Conservation (phyloP, 108 stramenopile species). For the Aurantiochytrium sp. region DNA sequence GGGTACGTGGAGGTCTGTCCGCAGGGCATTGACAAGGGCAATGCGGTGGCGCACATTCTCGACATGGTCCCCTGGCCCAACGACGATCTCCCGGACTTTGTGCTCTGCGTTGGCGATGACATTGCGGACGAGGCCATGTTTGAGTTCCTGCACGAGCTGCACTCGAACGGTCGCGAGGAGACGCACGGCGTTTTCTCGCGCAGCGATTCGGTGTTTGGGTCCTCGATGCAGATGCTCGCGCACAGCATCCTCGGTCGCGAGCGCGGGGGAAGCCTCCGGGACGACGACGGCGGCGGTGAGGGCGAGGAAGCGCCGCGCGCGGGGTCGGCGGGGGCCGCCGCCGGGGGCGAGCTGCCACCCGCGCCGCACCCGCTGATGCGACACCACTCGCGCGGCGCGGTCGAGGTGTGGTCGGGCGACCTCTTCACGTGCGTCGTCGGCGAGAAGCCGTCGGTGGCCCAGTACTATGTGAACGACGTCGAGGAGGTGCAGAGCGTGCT, state of each 20-base stretch:
- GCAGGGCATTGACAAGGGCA: constrained; percentile 62
- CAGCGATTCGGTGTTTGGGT: neutral
- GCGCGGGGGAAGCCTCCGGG: constrained; percentile 17
- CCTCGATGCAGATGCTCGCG: constrained; percentile 33
- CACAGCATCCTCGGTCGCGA: neutral
- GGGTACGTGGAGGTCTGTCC: constrained; percentile 68
- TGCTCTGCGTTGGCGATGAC: constrained; percentile 55
- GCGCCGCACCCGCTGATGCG: constrained; percentile 64
- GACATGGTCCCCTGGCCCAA: constrained; percentile 6
- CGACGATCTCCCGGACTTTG: neutral
- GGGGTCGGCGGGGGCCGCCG: neutral
- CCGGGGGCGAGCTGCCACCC: constrained; percentile 46
- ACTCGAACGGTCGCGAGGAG: constrained; percentile 52
- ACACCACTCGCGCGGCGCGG: constrained; percentile 63
- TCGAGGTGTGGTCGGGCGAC: constrained; percentile 63
- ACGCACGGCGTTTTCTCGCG: constrained; percentile 40
- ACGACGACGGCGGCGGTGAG: neutral
- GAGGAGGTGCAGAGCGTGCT: constrained; percentile 78
- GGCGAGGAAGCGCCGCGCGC: neutral
- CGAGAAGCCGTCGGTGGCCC: constrained; percentile 92
- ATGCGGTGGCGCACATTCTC: constrained; percentile 46
- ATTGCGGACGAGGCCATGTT: constrained; percentile 63
- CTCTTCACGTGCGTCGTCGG: constrained; percentile 87
- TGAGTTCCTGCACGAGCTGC: constrained; percentile 53
- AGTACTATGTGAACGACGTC: constrained; percentile 85